A percentile compares a stretch with the other conserved stretches of the same genome.
phyloP scores from a whole-genome alignment of 2,329 filamentous ascomycete species.

The Phialophora tarda region DNA sequence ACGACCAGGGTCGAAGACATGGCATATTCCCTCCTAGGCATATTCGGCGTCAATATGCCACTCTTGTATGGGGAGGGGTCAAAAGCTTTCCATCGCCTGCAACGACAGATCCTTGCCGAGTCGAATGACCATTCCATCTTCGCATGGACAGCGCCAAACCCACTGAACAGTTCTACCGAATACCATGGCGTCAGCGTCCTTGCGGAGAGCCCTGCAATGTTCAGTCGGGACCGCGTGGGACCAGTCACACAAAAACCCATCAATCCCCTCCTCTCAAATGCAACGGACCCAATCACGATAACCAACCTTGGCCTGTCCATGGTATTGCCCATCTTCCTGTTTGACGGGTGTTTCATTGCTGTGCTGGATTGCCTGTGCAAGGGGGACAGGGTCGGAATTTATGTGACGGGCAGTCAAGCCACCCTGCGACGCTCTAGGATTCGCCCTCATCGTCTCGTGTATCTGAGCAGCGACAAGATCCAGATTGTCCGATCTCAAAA shows the following conservation, averaged over 20 bases:
- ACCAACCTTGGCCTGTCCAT: conserved; percentile 4
- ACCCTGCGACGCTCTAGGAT: not conserved
- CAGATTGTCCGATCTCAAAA: not conserved
- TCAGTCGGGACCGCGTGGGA: not conserved
- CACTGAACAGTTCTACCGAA: not conserved
- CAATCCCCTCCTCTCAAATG: not conserved
- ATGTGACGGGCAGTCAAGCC: not conserved
- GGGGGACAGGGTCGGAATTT: not conserved
- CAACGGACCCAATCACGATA: not conserved
- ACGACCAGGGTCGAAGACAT: conserved; percentile 50
- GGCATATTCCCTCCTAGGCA: conserved; percentile 54
- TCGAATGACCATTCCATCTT: conserved; percentile 35
- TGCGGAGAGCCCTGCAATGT: conserved; percentile 1
- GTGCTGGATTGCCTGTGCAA: not conserved
- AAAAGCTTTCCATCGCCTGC: conserved; percentile 39
- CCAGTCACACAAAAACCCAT: not conserved
- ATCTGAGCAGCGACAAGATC: not conserved
- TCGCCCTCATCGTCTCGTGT: not conserved
- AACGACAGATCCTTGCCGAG: conserved; percentile 33
- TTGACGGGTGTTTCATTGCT: not conserved
- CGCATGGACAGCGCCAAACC: conserved; percentile 15
- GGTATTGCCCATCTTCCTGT: not conserved
- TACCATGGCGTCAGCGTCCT: not conserved
- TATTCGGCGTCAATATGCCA: conserved; percentile 54
- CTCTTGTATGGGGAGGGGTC: conserved; percentile 50